Base-by-base conservation (phyloP, 1,139 yeast species). In the Eremothecium coryli region DNA sequence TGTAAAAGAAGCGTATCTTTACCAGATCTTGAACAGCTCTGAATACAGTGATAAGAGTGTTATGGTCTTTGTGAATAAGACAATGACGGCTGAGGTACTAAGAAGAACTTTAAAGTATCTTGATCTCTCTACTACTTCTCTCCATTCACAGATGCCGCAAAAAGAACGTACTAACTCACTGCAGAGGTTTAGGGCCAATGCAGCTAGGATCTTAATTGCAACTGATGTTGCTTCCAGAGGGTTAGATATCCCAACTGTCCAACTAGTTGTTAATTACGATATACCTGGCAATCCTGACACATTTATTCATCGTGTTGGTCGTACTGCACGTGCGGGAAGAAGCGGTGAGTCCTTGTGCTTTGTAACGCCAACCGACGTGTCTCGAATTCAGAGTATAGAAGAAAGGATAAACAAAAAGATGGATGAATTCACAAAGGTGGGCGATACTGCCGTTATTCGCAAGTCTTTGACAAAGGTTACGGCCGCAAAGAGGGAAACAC, bases 241-340 rank as follows among this genome's bases (percentile, higher is more conserved):
- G 58, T 70, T 90, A 47, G 98, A 90, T 70, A 90, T 90, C 34
- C 98, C 98, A 2, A 68, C 74, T 4, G 98, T 90, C 4, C 90
- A 78, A 51, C 64, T 88, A 46, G 98, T 93, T 25, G 64, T 93
- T 22, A 90, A 93, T 55, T 90, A 73, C 52, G 98, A 93, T 54
- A 73, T 90, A 23, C 98, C 98, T 4, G 86, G 93, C 4, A 96
- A 90, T 56, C 88, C 98, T 0, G 97, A 90, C 56, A 96, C 88
- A 56, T 93, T 82, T 52, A 84, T 90, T 38, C 99, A 90, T 62
- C 70, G 99, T 57, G 95, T 88, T n/a, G 99, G 99, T 70, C 85
- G 99, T 75, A 90, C 98, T 13, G 99, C 98, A n/a, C 82, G 99
- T 70, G 98, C 98, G 3, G 97, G 97, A 4, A 70, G 93, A 50